phyloP scores from a whole-genome alignment of 768 basidiomycete genomes.

The Xerocomus spinulosus region DNA sequence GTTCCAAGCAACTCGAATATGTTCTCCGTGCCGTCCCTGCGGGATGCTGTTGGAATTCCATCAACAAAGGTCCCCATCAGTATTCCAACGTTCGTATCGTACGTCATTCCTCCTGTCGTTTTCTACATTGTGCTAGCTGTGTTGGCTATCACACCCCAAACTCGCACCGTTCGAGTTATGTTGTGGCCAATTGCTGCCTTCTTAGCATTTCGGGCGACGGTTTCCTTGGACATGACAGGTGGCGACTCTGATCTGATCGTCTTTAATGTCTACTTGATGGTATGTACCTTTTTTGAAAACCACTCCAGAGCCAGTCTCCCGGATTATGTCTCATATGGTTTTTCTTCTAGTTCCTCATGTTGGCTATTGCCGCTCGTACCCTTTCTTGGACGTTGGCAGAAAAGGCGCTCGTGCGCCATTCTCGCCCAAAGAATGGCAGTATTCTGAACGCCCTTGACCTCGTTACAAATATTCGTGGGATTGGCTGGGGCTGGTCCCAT shows the following conservation, averaged over 20 bases:
- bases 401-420: constrained; percentile 11
- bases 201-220: constrained; percentile 38
- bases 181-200: constrained; percentile 44
- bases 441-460: constrained; percentile 46
- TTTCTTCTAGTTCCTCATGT: constrained; percentile 7
- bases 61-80: constrained; percentile 26
- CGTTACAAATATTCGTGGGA: constrained; percentile 49
- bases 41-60: constrained; percentile 5
- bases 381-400: constrained; percentile 11
- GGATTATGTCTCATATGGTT: no score
- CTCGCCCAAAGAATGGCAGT: not conserved
- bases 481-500: constrained; percentile 56
- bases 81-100: constrained; percentile 28
- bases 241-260: not conserved
- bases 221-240: constrained; percentile 5
- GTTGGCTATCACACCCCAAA: constrained; percentile 45
- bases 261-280: constrained; percentile 10
- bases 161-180: constrained; percentile 40
- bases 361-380: constrained; percentile 6
- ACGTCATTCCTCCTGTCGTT: constrained; percentile 38
- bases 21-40: not conserved
- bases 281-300: not conserved
- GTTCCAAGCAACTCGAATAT: not conserved
- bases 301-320: no score
- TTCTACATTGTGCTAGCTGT: constrained; percentile 47